phyloP scores from a whole-genome alignment of 768 basidiomycete species.

The Lactarius hatsudake region DNA sequence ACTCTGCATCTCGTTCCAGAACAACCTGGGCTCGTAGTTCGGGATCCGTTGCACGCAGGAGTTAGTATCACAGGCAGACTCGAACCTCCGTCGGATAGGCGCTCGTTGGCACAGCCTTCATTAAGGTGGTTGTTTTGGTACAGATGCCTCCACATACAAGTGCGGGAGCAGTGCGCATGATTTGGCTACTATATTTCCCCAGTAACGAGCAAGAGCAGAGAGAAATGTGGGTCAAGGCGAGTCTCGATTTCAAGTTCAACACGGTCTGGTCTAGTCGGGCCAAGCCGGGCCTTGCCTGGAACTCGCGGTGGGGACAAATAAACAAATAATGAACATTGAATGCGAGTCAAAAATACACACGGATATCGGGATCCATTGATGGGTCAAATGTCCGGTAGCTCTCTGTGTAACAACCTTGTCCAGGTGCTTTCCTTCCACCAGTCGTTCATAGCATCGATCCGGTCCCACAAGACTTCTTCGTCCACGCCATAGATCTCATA shows the following conservation, averaged over 20 bases:
- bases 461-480: conserved; percentile 83
- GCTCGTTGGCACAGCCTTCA: neutral
- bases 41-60: neutral
- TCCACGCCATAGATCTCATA: conserved; percentile 86
- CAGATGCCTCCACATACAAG: neutral
- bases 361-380: neutral
- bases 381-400: conserved; percentile 69
- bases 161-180: neutral
- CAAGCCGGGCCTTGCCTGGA: neutral
- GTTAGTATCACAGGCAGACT: neutral
- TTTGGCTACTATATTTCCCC: neutral
- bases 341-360: conserved; percentile 1
- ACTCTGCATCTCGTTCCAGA: neutral
- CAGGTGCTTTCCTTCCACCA: conserved; percentile 95
- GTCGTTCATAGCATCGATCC: conserved; percentile 77
- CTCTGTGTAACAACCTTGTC: conserved; percentile 75
- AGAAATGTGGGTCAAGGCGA: neutral
- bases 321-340: neutral
- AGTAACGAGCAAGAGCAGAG: neutral
- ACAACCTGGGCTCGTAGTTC: neutral
- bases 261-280: neutral
- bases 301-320: neutral
- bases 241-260: neutral
- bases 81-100: neutral
- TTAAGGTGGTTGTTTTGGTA: neutral